Evolutionary conservation across 768 basidiomycete genomes (phyloP).

Genomic region (Agaricus sinodeliciosus): DNA sequence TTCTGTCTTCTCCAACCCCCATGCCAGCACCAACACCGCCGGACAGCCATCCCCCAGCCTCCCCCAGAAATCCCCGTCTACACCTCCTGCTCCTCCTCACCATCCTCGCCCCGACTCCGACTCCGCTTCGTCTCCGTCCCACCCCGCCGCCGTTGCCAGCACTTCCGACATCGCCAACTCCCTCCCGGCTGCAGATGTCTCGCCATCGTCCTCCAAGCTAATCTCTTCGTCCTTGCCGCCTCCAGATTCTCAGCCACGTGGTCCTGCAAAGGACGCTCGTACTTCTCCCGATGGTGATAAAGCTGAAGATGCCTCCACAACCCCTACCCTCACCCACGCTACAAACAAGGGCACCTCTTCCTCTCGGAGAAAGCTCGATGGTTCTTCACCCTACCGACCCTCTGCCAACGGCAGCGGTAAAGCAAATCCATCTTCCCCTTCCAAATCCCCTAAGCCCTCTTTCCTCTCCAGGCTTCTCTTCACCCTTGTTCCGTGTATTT

Average conservation of each 20-base stretch:
- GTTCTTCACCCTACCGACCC: conserved; percentile 12
- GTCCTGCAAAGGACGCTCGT: conserved; percentile 16
- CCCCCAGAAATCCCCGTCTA: background rate
- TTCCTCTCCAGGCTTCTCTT: conserved; percentile 55
- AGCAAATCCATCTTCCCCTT: conserved; percentile 7
- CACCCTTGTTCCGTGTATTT: conserved; percentile 60
- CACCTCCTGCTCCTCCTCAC: conserved; percentile 3
- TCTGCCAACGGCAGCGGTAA: conserved; percentile 14
- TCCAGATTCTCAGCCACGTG: conserved; percentile 17
- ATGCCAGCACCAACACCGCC: conserved; percentile 4
- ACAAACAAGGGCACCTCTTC: background rate
- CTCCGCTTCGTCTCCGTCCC: background rate
- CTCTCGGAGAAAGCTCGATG: conserved; percentile 9
- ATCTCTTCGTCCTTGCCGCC: conserved; percentile 1
- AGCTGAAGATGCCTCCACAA: conserved; percentile 21
- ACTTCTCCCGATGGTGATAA: conserved; percentile 17
- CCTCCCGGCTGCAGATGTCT: background rate
- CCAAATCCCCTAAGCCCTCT: conserved; percentile 33
- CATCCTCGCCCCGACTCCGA: conserved; percentile 4
- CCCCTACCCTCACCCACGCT: conserved; percentile 14
- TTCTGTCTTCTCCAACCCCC: background rate
- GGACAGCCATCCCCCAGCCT: background rate
- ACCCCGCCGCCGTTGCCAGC: background rate
- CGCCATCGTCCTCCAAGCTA: conserved; percentile 5
- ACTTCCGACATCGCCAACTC: conserved; percentile 9